phyloP scores from a whole-genome alignment of 1,284 basidiomycete species.

The Sphaerobolus stellatus region DNA sequence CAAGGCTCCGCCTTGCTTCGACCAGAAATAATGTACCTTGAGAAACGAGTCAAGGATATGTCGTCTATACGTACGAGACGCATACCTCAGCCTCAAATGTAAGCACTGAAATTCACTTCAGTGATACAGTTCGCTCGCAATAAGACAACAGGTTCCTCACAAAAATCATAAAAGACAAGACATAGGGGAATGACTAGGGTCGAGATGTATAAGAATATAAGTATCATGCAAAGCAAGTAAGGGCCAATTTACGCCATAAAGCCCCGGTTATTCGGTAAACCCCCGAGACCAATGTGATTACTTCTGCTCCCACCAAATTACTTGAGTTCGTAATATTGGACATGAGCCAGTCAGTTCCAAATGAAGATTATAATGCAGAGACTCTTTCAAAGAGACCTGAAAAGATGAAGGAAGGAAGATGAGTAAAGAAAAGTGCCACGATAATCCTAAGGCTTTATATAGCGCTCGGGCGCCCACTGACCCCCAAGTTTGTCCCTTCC shows the following conservation, averaged over 20 bases:
- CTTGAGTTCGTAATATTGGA: no score
- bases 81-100: constrained; percentile 8
- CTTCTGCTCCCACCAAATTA: neutral
- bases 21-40: constrained; percentile 6
- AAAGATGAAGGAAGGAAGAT: no score
- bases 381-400: no score
- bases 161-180: constrained; percentile 7
- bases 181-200: constrained; percentile 4
- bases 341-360: no score
- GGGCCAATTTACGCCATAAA: constrained; percentile 1
- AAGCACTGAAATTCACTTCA: neutral
- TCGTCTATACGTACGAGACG: neutral
- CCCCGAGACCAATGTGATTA: neutral
- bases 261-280: constrained; percentile 6
- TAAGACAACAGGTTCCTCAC: neutral
- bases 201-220: neutral
- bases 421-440: no score
- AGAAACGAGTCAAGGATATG: neutral
- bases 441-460: no score
- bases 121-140: neutral
- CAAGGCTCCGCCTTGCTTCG: neutral
- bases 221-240: neutral
- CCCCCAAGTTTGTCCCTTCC: no score
- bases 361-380: no score
- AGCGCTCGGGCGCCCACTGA: no score